These are phyloP conservation scores for Populus hybrid DNA, from an alignment of 441 rosid species.

Conservation along the genomic window DNA sequence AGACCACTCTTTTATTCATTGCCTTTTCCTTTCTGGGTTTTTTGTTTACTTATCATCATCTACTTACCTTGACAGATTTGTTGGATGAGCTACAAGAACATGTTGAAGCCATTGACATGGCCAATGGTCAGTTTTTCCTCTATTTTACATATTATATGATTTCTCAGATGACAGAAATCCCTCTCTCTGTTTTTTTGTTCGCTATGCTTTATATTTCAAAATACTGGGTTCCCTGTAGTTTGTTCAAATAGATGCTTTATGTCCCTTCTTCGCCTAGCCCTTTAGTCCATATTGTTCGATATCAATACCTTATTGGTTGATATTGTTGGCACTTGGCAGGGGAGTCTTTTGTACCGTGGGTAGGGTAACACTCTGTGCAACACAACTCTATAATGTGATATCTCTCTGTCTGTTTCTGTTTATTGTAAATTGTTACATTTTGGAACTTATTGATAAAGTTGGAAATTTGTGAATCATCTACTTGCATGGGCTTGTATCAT, in stretches of 20 bases:
- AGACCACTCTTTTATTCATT: neutral
- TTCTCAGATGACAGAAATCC: neutral
- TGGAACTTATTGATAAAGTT: neutral
- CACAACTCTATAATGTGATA: no score
- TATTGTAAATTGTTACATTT: neutral
- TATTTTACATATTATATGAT: neutral
- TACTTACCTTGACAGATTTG: slow-evolving; percentile 47
- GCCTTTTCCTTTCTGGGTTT: neutral
- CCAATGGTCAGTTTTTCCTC: slow-evolving; percentile 52
- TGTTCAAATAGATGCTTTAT: no score
- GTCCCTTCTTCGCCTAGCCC: neutral
- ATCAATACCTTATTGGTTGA: neutral
- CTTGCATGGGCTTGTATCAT: neutral
- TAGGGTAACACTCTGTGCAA: no score
- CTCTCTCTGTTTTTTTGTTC: no score
- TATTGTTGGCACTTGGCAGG: no score
- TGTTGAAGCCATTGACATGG: slow-evolving; percentile 87
- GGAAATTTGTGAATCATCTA: no score
- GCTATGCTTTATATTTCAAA: neutral
- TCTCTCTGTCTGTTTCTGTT: neutral
- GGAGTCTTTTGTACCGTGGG: no score
- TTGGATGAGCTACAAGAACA: slow-evolving; percentile 96
- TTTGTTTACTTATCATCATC: neutral
- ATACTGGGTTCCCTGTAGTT: neutral
- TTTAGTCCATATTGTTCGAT: no score